Percentiles rank a stretch among this genome's conserved stretches.
phyloP scores from a whole-genome alignment of 495 filamentous ascomycete species.

The Aspergillus wentii region DNA sequence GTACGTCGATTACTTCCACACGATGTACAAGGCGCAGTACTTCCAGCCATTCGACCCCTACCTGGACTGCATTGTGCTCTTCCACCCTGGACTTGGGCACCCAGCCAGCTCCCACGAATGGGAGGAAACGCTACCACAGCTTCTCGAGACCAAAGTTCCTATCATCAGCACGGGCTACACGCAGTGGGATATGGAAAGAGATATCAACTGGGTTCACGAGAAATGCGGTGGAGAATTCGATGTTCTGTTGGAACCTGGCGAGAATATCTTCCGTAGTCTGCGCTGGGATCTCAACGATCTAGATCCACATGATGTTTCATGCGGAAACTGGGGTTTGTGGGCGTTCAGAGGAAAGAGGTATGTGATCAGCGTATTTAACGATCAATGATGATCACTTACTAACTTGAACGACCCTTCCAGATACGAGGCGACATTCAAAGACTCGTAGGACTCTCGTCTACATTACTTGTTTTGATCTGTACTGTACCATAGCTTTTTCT shows the following conservation, averaged over 20 bases:
- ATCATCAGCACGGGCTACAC: conserved; percentile 95
- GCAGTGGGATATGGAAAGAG: conserved; percentile 86
- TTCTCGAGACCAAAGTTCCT: conserved; percentile 92
- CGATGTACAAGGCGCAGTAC: conserved; percentile 78
- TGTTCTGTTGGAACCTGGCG: conserved; percentile 82
- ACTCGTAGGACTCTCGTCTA: conserved; percentile 6
- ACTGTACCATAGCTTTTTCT: not conserved
- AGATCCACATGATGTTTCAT: conserved; percentile 90
- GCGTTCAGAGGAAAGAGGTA: conserved; percentile 96
- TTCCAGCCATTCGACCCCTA: conserved; percentile 97
- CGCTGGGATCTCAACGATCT: conserved; percentile 96
- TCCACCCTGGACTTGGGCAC: conserved; percentile 94
- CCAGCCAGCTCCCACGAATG: conserved; percentile 90
- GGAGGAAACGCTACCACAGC: conserved; percentile 79
- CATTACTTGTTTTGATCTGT: not conserved
- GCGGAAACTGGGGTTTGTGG: conserved; percentile 96
- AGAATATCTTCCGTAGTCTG: conserved; percentile 91
- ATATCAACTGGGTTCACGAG: conserved; percentile 82
- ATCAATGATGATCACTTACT: conserved; percentile 1
- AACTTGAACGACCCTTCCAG: conserved; percentile 17
- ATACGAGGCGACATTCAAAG: conserved; percentile 37
- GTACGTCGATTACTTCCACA: conserved; percentile 97
- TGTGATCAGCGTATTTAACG: conserved; percentile 20
- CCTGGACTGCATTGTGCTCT: conserved; percentile 92
- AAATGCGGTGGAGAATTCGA: conserved; percentile 86